A percentile compares a stretch with the other conserved stretches of the same genome.
These are phyloP conservation scores for Artomyces pyxidatus DNA, from an alignment of 768 basidiomycete genomes.

Conservation along the genomic window DNA sequence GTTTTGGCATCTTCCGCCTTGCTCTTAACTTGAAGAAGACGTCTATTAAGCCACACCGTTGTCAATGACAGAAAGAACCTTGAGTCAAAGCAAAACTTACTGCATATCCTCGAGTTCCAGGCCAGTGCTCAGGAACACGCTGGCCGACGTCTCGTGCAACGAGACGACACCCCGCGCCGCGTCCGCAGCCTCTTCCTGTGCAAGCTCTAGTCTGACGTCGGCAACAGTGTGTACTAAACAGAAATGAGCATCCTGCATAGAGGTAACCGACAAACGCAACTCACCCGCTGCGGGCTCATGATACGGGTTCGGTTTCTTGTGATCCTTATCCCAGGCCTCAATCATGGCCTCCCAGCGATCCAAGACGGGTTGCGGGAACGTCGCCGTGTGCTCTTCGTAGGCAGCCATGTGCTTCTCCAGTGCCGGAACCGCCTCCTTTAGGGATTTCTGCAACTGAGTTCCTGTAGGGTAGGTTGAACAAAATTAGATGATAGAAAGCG, in stretches of 20 bases:
- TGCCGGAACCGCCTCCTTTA: not conserved
- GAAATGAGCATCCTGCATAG: not conserved
- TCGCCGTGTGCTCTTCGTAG: not conserved
- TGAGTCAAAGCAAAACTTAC: not conserved
- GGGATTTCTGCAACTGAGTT: not conserved
- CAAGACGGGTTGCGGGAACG: not conserved
- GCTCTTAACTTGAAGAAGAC: not conserved
- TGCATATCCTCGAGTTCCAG: not conserved
- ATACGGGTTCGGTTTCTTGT: not conserved
- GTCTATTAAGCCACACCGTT: not conserved
- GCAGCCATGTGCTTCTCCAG: not conserved
- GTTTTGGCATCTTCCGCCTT: not conserved
- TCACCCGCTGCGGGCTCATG: not conserved
- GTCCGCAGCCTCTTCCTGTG: not conserved
- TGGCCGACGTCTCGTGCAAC: not conserved
- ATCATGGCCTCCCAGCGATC: not conserved
- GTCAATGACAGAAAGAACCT: not conserved
- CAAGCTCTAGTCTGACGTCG: not conserved
- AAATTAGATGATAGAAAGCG: no score
- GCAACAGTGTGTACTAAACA: not conserved
- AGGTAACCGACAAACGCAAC: no score
- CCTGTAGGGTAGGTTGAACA: not conserved
- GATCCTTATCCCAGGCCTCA: not conserved
- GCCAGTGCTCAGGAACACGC: not conserved
- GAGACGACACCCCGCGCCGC: not conserved